Conservation (phyloP, 2,329 filamentous ascomycete genomes). For the Thielaviopsis ethacetica region DNA sequence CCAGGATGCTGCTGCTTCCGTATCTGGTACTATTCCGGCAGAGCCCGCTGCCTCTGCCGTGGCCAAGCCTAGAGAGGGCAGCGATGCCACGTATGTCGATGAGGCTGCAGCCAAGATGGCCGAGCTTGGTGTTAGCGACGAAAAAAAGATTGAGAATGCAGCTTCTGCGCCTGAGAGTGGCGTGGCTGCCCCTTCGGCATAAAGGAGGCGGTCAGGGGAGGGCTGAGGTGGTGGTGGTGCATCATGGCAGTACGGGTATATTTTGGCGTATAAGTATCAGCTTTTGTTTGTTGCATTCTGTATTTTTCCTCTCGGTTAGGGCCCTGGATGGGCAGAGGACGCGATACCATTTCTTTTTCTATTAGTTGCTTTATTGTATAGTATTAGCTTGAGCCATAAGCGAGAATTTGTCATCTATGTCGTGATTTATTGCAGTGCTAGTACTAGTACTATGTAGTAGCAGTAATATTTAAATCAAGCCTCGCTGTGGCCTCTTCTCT, state of each 20-base stretch:
- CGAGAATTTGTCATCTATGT: background rate
- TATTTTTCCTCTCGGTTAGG: background rate
- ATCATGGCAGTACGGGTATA: background rate
- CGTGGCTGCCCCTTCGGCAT: conserved; percentile 2
- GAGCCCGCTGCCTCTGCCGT: background rate
- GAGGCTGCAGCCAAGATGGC: conserved; percentile 5
- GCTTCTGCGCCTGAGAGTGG: conserved; percentile 3
- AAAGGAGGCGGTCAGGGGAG: background rate
- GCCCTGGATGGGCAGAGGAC: background rate
- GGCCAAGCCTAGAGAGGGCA: background rate
- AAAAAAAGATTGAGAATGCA: conserved; percentile 13
- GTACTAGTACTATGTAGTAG: too few relatives aligned
- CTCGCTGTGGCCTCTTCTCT: conserved; percentile 37
- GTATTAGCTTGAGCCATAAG: background rate
- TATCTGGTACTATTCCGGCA: background rate
- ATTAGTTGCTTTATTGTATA: background rate
- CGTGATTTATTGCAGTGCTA: background rate
- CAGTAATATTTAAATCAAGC: background rate
- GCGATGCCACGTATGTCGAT: conserved; percentile 2
- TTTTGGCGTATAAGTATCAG: background rate
- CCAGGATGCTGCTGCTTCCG: background rate
- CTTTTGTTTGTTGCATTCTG: background rate
- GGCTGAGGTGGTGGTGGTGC: background rate
- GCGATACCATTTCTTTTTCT: conserved; percentile 8
- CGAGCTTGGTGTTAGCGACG: conserved; percentile 14